Base-by-base conservation (phyloP, 768 basidiomycete genomes). In the Tulasnella sp. region DNA sequence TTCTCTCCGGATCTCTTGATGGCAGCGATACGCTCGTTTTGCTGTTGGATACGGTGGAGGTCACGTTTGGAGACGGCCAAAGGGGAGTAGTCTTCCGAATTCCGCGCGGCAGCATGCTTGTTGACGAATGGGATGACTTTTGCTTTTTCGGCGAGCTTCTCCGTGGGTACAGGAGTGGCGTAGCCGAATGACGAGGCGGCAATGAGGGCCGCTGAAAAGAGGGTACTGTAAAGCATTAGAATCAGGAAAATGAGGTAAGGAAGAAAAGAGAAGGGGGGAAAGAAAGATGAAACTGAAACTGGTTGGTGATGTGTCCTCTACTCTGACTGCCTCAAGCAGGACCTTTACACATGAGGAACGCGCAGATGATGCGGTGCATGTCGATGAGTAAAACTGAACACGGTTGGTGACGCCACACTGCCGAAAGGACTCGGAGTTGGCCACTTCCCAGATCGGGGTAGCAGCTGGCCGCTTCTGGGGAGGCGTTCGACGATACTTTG, bases 341-440 rank as follows among this genome's bases (percentile, higher is more conserved):
- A 37, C 2, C 37, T 37, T 37, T 37, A 37, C 6, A 37, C 37
- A 37, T 37, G 37, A 37, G 37, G 37, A 37, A 37, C 37, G 37
- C 37, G 37, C 37, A 6, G 2, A 2, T 37, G 37, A 6, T 37
- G 37, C 37, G 6, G 37, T 6, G 37, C 37, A 2, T 37, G 37
- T 37, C 37, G 37, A 37, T 37, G 37, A 37, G 37, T 37, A 6
- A 37, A 37, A 37, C 37, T 2, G 37, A 37, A 37, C 37, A 37
- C 37, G 6, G 2, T 37, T 37, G 37, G 37, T 2, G 37, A 37
- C 37, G 37, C 46, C 46, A 46, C 46, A 54, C 54, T 54, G 54
- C 54, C 22, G 54, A n/a, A 54, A 54, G 11, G 54, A 3, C n/a
- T n/a, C n/a, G n/a, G n/a, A 92, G 74, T 87, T 92, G 82, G 86